Base-by-base conservation (phyloP, 192 early-diverging fungal genomes). In the Backusella circina region DNA sequence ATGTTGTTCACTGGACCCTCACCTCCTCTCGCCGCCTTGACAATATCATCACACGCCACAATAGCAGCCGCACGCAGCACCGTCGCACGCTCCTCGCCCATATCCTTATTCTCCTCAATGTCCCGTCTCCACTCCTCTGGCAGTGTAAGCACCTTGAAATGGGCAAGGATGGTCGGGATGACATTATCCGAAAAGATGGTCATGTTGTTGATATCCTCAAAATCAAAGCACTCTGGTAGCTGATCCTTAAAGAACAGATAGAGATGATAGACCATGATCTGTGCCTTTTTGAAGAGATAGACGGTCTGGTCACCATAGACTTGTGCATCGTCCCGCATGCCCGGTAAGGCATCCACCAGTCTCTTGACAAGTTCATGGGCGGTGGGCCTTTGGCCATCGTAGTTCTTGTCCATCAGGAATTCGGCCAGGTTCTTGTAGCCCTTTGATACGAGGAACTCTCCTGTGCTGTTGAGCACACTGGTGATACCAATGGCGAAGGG, bases 141-240 rank as follows among this genome's bases (percentile, higher is more conserved):
- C 31, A 87, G 44, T 1, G 73, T 51, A 50, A 92, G 75, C 16
- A 93, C 71, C 2, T 85, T 86, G 21, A 88, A 79, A 71, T 91
- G 78, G 38, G 80, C 80, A 71, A 94, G 77, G 77, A 94, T 82
- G 2, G 89, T 87, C 5, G 93, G 92, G 23, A 95, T 85, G 12
- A 92, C 92, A 77, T 91, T 92, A 73, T 95, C 94, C 0, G 88
- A 86, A 82, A 93, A 92, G 21, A 94, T 83, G 0, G 95, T 93
- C 76, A 93, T 78, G 0, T 85, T 77, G 61, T 81, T 72, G 31
- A 93, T 84, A 70, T 94, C 93, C 5, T 70, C 75, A 72, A 95
- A 95, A 44, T 84, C 81, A 79, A 95, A 95, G 3, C 79, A 84
- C 1, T 65, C 51, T 0, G 82, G 81, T 31, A 90, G 82, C 5